Percentiles rank a stretch among this genome's conserved stretches.
Conservation (phyloP, 2,329 filamentous ascomycete species). For the Immersiporthe knoxdaviesiana region DNA sequence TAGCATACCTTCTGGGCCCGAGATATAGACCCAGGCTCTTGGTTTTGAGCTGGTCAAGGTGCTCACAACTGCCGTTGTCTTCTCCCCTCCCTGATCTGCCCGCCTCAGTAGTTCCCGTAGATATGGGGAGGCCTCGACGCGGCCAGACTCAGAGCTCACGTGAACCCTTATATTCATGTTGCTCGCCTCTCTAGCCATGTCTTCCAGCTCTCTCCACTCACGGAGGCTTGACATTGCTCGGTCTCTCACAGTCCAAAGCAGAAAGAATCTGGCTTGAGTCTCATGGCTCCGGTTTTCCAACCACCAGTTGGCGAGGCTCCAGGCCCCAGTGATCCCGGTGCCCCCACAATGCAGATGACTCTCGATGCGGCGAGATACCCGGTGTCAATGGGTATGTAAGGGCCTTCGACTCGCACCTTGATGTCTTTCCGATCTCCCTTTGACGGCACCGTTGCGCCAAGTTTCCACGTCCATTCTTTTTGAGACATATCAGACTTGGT, state of each 20-base stretch:
- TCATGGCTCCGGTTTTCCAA: conserved; percentile 5
- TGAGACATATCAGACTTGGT: not conserved
- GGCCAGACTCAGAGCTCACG: conserved; percentile 22
- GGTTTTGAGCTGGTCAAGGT: not conserved
- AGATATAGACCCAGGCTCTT: conserved; percentile 22
- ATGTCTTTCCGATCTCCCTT: conserved; percentile 19
- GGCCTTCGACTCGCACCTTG: conserved; percentile 18
- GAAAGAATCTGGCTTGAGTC: not conserved
- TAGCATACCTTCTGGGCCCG: conserved; percentile 18
- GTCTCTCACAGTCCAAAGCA: conserved; percentile 21
- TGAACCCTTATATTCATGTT: conserved; percentile 17
- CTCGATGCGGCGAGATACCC: conserved; percentile 9
- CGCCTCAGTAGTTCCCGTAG: not conserved
- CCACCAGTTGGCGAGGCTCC: conserved; percentile 22
- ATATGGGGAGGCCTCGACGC: not conserved
- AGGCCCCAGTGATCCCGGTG: conserved; percentile 15
- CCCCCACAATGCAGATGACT: conserved; percentile 22
- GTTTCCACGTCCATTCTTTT: conserved; percentile 28
- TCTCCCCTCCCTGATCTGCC: no score
- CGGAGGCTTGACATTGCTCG: not conserved
- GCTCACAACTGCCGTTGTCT: not conserved
- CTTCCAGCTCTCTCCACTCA: conserved; percentile 16
- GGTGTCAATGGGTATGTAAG: conserved; percentile 13
- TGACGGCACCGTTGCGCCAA: conserved; percentile 1
- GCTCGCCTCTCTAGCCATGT: not conserved